Percentiles rank a stretch among this genome's conserved stretches.
Conservation (phyloP, 2,329 filamentous ascomycete species). For the Alternaria alternata region DNA sequence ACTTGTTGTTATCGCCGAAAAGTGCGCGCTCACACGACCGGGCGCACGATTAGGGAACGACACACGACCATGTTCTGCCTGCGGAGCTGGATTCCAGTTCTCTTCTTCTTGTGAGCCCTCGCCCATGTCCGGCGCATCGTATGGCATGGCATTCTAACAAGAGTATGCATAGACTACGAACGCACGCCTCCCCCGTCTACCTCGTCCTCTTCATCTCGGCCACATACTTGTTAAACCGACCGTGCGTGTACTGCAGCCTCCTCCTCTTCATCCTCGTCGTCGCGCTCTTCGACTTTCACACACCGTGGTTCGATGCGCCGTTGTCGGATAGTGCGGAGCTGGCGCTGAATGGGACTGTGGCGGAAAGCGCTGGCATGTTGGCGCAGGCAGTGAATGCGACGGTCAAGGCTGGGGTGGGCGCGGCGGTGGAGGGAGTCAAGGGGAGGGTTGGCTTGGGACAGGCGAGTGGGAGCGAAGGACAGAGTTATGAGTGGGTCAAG, state of each 20-base stretch:
- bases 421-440: conserved; percentile 38
- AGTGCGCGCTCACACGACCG: conserved; percentile 8
- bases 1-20: not conserved
- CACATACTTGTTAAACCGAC: conserved; percentile 95
- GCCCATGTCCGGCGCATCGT: not conserved
- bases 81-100: conserved; percentile 63
- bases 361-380: conserved; percentile 69
- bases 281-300: conserved; percentile 91
- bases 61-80: conserved; percentile 68
- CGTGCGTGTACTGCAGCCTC: conserved; percentile 97
- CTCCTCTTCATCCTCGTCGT: conserved; percentile 94
- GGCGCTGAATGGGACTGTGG: conserved; percentile 45
- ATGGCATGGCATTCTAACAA: conserved; percentile 3
- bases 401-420: conserved; percentile 40
- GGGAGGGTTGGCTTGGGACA: conserved; percentile 35
- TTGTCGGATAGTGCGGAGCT: conserved; percentile 44
- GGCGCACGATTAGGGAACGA: not conserved
- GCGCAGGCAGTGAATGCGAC: conserved; percentile 70
- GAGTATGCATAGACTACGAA: conserved; percentile 43
- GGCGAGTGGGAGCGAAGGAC: conserved; percentile 72
- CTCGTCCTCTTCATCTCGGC: conserved; percentile 71
- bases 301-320: conserved; percentile 93
- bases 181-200: conserved; percentile 59
- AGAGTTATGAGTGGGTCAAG: conserved; percentile 75
- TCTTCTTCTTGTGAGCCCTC: conserved; percentile 59